Percentiles rank a stretch among this genome's conserved stretches.
These are phyloP conservation scores for Gossypium schwendimanii DNA, from an alignment of 441 rosid species.

Conservation along the genomic window DNA sequence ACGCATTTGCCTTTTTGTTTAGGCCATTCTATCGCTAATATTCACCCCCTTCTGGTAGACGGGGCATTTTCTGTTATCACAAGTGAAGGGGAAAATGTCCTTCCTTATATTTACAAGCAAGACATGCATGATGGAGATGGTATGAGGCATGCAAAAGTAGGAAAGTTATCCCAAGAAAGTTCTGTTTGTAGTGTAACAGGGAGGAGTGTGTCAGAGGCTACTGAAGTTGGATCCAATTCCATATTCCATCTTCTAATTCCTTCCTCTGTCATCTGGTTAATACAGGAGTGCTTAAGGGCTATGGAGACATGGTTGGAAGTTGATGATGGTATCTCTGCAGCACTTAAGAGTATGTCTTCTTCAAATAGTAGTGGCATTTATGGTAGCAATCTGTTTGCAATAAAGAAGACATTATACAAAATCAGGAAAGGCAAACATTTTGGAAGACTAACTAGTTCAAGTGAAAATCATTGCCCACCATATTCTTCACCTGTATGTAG, in stretches of 20 bases:
- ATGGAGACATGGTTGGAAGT: conserved; percentile 63
- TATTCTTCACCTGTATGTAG: conserved; percentile 27
- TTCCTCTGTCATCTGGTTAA: conserved; percentile 51
- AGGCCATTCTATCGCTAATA: conserved; percentile 60
- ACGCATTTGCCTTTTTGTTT: conserved; percentile 58
- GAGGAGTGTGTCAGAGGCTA: conserved; percentile 35
- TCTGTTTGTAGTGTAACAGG: conserved; percentile 53
- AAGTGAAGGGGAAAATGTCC: conserved; percentile 34
- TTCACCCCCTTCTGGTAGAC: conserved; percentile 70
- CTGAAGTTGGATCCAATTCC: conserved; percentile 35
- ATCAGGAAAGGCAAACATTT: conserved; percentile 49
- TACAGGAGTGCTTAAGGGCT: conserved; percentile 68
- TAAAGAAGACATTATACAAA: conserved; percentile 49
- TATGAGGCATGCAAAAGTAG: conserved; percentile 77
- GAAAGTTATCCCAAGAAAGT: conserved; percentile 68
- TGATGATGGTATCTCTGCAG: conserved; percentile 45
- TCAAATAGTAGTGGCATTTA: conserved; percentile 31
- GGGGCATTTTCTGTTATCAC: conserved; percentile 43
- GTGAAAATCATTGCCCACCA: conserved; percentile 36
- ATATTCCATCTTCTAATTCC: conserved; percentile 39
- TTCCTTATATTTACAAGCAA: conserved; percentile 22
- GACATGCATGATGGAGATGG: conserved; percentile 48
- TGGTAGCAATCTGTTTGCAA: conserved; percentile 40
- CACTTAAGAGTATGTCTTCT: conserved; percentile 28
- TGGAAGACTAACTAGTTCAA: conserved; percentile 44